phyloP scores from a whole-genome alignment of 345 rosid species.

The Cardiospermum halicacabum region DNA sequence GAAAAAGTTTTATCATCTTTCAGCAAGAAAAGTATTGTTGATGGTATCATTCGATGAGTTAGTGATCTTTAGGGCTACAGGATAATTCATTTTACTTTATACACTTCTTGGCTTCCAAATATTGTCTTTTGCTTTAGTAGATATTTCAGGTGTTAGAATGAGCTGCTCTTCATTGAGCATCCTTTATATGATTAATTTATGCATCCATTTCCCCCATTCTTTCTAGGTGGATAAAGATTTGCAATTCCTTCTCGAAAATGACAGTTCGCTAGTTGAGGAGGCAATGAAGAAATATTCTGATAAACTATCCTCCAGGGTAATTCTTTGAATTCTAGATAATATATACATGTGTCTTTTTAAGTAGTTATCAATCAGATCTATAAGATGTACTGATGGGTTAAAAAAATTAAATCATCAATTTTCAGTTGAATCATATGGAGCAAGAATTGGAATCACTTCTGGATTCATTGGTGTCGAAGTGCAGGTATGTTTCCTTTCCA shows the following conservation, averaged over 20 bases:
- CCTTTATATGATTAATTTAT: neutral
- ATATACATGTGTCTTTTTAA: too few relatives aligned
- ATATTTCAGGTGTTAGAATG: neutral
- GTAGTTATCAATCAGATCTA: neutral
- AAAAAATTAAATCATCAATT: slow-evolving; percentile 5
- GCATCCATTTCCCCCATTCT: neutral
- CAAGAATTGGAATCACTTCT: slow-evolving; percentile 45
- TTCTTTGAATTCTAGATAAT: slow-evolving; percentile 24
- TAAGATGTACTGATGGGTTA: slow-evolving; percentile 8
- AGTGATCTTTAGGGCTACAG: neutral
- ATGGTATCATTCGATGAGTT: neutral
- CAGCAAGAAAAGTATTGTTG: neutral
- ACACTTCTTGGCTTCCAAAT: neutral
- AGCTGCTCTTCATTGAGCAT: neutral
- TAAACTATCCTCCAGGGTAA: slow-evolving; percentile 35
- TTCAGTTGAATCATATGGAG: slow-evolving; percentile 52
- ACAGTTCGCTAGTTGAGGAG: slow-evolving; percentile 29
- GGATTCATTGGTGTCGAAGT: slow-evolving; percentile 33
- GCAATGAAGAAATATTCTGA: slow-evolving; percentile 43
- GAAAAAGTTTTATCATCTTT: neutral
- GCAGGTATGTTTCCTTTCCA: slow-evolving; percentile 29
- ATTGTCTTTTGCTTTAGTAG: neutral
- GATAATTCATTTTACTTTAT: neutral
- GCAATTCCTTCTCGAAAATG: slow-evolving; percentile 37
- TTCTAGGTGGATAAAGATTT: slow-evolving; percentile 41